These are phyloP conservation scores for Alternaria arborescens DNA, from an alignment of 2,329 filamentous ascomycete species.

Conservation along the genomic window DNA sequence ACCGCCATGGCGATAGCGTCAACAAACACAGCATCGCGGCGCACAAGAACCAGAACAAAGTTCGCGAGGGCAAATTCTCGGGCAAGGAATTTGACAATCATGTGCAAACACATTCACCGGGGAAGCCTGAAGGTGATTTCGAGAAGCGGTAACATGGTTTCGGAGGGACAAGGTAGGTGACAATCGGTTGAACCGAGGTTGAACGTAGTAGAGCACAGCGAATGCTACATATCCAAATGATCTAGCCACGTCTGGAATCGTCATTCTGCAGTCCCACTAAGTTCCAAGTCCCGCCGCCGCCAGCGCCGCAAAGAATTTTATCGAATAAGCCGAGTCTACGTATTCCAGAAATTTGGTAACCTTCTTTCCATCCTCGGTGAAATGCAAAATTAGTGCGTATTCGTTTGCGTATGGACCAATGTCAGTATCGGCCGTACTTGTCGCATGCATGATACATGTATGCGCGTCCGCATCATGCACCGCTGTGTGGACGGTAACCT, in stretches of 20 bases:
- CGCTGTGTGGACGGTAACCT: not conserved
- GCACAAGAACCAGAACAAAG: slow-evolving; percentile 35
- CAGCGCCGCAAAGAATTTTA: slow-evolving; percentile 8
- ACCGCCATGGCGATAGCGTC: slow-evolving; percentile 35
- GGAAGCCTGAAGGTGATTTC: slow-evolving; percentile 34
- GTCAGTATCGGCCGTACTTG: not conserved
- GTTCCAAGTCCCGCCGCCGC: not conserved
- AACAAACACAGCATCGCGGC: slow-evolving; percentile 37
- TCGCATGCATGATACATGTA: not conserved
- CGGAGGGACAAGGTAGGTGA: not conserved
- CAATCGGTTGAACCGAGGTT: not conserved
- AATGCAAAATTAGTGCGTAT: slow-evolving; percentile 4
- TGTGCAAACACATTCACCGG: slow-evolving; percentile 26
- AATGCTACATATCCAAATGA: not conserved
- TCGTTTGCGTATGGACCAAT: slow-evolving; percentile 7
- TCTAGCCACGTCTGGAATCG: not conserved
- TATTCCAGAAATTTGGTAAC: slow-evolving; percentile 3
- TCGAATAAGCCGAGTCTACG: slow-evolving; percentile 8
- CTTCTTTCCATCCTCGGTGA: slow-evolving; percentile 8
- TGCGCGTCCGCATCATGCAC: not conserved
- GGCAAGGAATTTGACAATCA: slow-evolving; percentile 40
- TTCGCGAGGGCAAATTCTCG: slow-evolving; percentile 35
- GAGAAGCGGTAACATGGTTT: slow-evolving; percentile 26
- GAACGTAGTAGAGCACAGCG: not conserved
- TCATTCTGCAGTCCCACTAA: not conserved